A percentile compares a stretch with the other conserved stretches of the same genome.
These are phyloP conservation scores for Drechmeria coniospora DNA, from an alignment of 2,329 filamentous ascomycete species.

Conservation along the genomic window DNA sequence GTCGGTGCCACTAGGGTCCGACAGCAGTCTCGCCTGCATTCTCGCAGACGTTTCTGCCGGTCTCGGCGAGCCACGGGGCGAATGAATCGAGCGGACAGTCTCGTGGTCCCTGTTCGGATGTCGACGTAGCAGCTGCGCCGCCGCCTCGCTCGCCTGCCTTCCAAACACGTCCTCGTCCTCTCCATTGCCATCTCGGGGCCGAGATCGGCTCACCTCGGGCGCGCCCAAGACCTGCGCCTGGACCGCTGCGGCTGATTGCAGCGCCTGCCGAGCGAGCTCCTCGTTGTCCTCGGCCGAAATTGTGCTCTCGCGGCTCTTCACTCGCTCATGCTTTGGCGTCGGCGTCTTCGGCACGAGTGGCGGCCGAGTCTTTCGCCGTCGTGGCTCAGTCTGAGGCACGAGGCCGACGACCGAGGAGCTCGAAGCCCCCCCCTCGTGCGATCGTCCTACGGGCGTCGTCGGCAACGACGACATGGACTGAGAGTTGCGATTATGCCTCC, in stretches of 20 bases:
- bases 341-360: constrained; percentile 32
- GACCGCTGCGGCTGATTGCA: constrained; percentile 36
- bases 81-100: constrained; percentile 25
- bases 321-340: constrained; percentile 27
- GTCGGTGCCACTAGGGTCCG: constrained; percentile 26
- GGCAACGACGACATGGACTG: constrained; percentile 79
- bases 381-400: constrained; percentile 43
- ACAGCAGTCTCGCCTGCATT: constrained; percentile 36
- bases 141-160: constrained; percentile 64
- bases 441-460: constrained; percentile 50
- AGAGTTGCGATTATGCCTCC: constrained; percentile 56
- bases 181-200: constrained; percentile 4
- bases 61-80: constrained; percentile 27
- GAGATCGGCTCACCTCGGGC: no score
- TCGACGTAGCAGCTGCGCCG: constrained; percentile 57
- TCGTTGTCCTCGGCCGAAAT: constrained; percentile 56
- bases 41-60: constrained; percentile 27
- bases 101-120: constrained; percentile 38
- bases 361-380: constrained; percentile 24
- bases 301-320: constrained; percentile 69
- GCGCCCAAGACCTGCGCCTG: no score
- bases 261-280: constrained; percentile 37
- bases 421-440: constrained; percentile 33
- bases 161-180: constrained; percentile 41
- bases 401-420: constrained; percentile 49